Percentiles rank a stretch among this genome's conserved stretches.
These are phyloP conservation scores for Linum tenue DNA, from an alignment of 345 rosid species.

Conservation along the genomic window DNA sequence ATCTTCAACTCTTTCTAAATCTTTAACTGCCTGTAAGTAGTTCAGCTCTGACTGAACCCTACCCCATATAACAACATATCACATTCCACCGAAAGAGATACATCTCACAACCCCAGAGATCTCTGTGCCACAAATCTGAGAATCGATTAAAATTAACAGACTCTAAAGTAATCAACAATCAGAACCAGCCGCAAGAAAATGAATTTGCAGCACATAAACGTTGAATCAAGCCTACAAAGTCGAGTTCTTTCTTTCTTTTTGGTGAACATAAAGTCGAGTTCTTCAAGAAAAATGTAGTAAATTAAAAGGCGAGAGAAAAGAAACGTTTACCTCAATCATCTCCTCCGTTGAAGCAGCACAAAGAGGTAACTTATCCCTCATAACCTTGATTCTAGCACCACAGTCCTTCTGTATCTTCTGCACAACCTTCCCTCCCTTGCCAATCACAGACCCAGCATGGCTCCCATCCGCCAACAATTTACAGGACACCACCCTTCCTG, in stretches of 20 bases:
- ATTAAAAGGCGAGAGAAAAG: background rate
- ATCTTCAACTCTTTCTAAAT: too few relatives aligned
- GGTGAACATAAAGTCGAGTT: background rate
- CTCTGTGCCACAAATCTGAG: too few relatives aligned
- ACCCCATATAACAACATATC: too few relatives aligned
- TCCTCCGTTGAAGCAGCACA: slow-evolving; percentile 61
- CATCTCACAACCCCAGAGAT: too few relatives aligned
- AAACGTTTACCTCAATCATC: slow-evolving; percentile 57
- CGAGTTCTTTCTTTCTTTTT: background rate
- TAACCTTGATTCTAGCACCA: slow-evolving; percentile 57
- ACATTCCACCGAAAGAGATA: too few relatives aligned
- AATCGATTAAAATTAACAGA: too few relatives aligned
- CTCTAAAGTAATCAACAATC: too few relatives aligned
- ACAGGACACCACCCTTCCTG: slow-evolving; percentile 48
- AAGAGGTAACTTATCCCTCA: slow-evolving; percentile 55
- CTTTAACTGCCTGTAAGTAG: too few relatives aligned
- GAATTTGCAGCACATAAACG: too few relatives aligned
- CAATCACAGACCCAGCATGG: slow-evolving; percentile 72
- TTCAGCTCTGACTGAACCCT: too few relatives aligned
- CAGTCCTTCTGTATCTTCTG: slow-evolving; percentile 69
- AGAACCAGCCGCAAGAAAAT: too few relatives aligned
- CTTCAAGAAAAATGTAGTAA: background rate
- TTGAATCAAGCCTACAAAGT: background rate
- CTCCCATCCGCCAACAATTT: slow-evolving; percentile 58
- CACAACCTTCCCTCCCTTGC: slow-evolving; percentile 80